Conservation (phyloP, 2,329 filamentous ascomycete genomes). For the Phoma sp. region DNA sequence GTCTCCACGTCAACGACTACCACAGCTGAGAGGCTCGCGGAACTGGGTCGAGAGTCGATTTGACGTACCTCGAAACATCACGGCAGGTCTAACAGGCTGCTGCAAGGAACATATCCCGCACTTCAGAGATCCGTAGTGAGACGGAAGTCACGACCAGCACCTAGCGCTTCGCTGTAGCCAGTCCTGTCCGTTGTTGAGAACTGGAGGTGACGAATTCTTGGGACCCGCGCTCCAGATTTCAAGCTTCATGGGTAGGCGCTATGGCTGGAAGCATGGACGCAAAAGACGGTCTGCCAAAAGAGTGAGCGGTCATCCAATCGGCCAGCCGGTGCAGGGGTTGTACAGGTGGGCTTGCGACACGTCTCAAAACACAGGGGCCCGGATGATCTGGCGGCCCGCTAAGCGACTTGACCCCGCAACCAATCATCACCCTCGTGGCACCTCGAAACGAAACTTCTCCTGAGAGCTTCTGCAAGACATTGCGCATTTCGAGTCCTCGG, state of each 20-base stretch:
- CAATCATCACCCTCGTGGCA: slow-evolving; percentile 31
- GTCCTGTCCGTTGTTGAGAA: slow-evolving; percentile 12
- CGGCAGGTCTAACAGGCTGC: slow-evolving; percentile 1
- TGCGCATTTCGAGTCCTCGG: slow-evolving; percentile 18
- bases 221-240: slow-evolving; percentile 10
- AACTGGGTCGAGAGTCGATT: not conserved
- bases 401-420: slow-evolving; percentile 33
- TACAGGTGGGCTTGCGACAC: slow-evolving; percentile 33
- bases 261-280: slow-evolving; percentile 18
- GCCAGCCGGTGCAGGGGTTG: slow-evolving; percentile 24
- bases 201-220: slow-evolving; percentile 25
- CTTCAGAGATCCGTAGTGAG: not conserved
- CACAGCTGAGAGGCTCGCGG: not conserved
- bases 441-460: slow-evolving; percentile 38
- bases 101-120: slow-evolving; percentile 2
- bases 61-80: slow-evolving; percentile 11
- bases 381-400: slow-evolving; percentile 27
- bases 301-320: slow-evolving; percentile 37
- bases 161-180: slow-evolving; percentile 20
- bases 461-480: slow-evolving; percentile 22
- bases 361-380: slow-evolving; percentile 37
- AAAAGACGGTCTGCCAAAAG: slow-evolving; percentile 19
- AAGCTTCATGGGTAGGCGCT: slow-evolving; percentile 28
- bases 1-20: not conserved
- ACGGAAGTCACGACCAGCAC: slow-evolving; percentile 6